Conservation (phyloP, 805 yeast species). For the Metschnikowia reukaufii region DNA sequence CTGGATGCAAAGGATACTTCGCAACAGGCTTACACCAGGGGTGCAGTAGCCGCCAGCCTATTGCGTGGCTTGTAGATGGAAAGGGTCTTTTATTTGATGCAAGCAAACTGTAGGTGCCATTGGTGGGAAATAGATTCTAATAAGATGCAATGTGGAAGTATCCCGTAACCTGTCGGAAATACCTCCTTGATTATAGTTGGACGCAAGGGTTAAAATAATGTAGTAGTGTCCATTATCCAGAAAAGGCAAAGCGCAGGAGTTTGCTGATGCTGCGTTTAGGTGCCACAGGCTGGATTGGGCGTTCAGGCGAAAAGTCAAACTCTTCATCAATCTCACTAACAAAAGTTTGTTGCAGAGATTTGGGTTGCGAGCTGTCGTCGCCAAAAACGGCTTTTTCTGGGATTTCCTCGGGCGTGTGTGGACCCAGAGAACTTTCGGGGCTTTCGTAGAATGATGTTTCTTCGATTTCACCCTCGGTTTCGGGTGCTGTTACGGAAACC, state of each 20-base stretch:
- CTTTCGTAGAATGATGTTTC: background rate
- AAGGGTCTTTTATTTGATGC: background rate
- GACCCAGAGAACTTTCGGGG: constrained; percentile 11
- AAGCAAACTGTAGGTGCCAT: background rate
- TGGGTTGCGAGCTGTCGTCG: constrained; percentile 1
- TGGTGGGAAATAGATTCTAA: background rate
- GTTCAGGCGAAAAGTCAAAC: background rate
- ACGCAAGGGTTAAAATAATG: background rate
- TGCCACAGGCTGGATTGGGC: background rate
- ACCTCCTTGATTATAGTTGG: too few relatives aligned
- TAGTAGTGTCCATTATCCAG: constrained; percentile 8
- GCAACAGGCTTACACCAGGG: constrained; percentile 14
- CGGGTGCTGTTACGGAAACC: background rate
- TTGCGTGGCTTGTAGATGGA: constrained; percentile 16
- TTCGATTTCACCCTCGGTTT: background rate
- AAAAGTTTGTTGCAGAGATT: constrained; percentile 18
- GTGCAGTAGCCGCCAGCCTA: constrained; percentile 18
- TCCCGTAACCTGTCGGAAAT: background rate
- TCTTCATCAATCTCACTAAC: constrained; percentile 19
- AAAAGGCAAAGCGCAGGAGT: constrained; percentile 20
- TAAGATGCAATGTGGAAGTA: background rate
- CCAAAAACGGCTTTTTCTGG: background rate
- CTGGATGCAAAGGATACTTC: constrained; percentile 23
- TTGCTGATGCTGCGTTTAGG: constrained; percentile 4
- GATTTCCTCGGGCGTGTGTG: constrained; percentile 9